Conservation (phyloP, 352 stramenopile genomes). For the Thalassiosira livingstoniorum region DNA sequence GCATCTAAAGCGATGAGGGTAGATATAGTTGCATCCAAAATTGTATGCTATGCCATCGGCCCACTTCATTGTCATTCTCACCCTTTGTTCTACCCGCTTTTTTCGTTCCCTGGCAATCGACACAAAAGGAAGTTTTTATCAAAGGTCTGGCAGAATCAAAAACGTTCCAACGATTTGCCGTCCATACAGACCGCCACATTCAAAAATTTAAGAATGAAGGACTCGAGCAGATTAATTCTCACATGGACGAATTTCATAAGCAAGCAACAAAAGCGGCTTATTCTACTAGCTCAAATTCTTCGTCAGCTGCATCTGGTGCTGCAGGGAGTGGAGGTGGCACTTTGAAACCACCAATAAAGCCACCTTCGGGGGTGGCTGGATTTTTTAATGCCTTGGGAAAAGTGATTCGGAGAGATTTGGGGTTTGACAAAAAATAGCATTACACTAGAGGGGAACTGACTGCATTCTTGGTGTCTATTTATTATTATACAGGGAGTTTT, state of each 20-base stretch:
- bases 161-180: conserved; percentile 80
- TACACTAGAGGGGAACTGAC: not conserved
- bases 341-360: conserved; percentile 63
- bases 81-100: not conserved
- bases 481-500: too few species aligned
- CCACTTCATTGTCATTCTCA: not conserved
- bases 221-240: conserved; percentile 67
- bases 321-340: not conserved
- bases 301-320: conserved; percentile 1
- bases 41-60: too few species aligned
- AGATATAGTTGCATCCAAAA: too few species aligned
- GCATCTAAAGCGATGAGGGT: too few species aligned
- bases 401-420: conserved; percentile 77
- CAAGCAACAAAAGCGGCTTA: conserved; percentile 38
- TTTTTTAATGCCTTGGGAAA: conserved; percentile 80
- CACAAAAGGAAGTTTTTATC: conserved; percentile 81
- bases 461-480: too few species aligned
- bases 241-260: conserved; percentile 76
- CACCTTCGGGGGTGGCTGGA: conserved; percentile 68
- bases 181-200: conserved; percentile 73
- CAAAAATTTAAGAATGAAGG: conserved; percentile 75
- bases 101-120: too few species aligned
- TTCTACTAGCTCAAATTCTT: conserved; percentile 33
- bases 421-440: conserved; percentile 38
- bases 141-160: conserved; percentile 82